Evolutionary conservation across 371 early-diverging fungal species (phyloP).

Genomic region (Syncephalastrum sp.): DNA sequence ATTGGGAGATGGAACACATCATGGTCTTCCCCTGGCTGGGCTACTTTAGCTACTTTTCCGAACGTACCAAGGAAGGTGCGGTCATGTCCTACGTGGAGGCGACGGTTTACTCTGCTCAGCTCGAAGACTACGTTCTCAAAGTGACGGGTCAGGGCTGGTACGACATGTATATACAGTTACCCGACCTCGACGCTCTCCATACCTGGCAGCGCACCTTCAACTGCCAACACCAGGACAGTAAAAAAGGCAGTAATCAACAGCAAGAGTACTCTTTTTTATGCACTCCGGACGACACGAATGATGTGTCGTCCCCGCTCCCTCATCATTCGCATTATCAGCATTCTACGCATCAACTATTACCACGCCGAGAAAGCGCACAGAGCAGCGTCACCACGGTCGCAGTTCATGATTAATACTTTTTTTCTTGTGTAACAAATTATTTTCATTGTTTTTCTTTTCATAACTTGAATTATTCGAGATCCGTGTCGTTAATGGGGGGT

Average conservation of each 20-base stretch:
- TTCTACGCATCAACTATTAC: slow-evolving; percentile 8
- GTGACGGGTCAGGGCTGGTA: slow-evolving; percentile 48
- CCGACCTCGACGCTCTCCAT: slow-evolving; percentile 41
- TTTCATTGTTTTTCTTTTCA: slow-evolving; percentile 4
- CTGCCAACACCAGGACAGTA: slow-evolving; percentile 3
- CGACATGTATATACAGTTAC: slow-evolving; percentile 54
- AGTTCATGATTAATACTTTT: slow-evolving; percentile 5
- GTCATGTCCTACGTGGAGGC: slow-evolving; percentile 50
- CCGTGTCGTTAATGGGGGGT: slow-evolving; percentile 1
- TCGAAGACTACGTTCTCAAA: slow-evolving; percentile 52
- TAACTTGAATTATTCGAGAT: background rate
- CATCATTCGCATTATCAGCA: slow-evolving; percentile 1
- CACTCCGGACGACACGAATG: background rate
- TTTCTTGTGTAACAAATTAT: slow-evolving; percentile 1
- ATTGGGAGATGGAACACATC: slow-evolving; percentile 60
- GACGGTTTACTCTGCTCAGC: slow-evolving; percentile 39
- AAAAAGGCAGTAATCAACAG: background rate
- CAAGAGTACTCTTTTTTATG: background rate
- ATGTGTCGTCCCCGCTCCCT: background rate
- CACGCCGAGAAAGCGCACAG: slow-evolving; percentile 9
- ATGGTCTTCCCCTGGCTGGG: slow-evolving; percentile 55
- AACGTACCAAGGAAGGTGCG: slow-evolving; percentile 44
- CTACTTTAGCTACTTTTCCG: slow-evolving; percentile 56
- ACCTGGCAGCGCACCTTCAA: slow-evolving; percentile 49
- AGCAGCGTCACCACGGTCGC: slow-evolving; percentile 11